Evolutionary conservation across 73 alveolate genomes (phyloP), one percentile per base, ranked within the genome.

Genomic region (Blepharisma japonicum): DNA sequence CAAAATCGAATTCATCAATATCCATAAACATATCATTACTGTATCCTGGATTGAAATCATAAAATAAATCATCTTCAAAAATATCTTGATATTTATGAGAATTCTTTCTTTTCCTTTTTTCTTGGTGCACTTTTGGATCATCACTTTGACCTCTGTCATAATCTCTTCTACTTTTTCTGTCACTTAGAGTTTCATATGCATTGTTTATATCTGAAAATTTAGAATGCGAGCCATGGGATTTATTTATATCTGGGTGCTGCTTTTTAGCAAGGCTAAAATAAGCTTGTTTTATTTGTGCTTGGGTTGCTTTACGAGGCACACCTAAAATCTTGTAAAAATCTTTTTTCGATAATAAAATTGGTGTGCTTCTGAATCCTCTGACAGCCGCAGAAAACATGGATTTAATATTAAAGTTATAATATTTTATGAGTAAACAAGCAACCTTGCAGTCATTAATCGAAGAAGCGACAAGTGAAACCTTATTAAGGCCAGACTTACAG

Each of bases 171-270:
- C 76, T 68, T 11, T 77, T 32, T 39, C 68, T 55, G 68, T 86
- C 87, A 0, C 84, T 53, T 21, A 87, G 76, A 45, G 71, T 48
- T 27, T 87, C 90, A 78, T 87, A 87, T 38, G 94, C 94, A 56
- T 77, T 77, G 61, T 8, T 46, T 5, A 87, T 81, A 54, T 87
- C 68, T 7, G 68, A 86, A 71, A 87, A 87, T 51, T 83, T 87
- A 5, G 45, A 77, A 32, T 79, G 18, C 6, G 90, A 86, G 39
- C 53, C 82, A 7, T 18, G 46, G 38, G 66, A 27, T 6, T 85
- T 85, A 54, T 88, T 88, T 18, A 66, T 55, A 81, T 88, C 95
- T 9, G 95, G 95, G 83, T 88, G 95, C 56, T 68, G 85, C 56
- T 88, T 88, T 79, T 85, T 88, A 9, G 95, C 95, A 45, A 85